Evolutionary conservation across 2,329 filamentous ascomycete species (phyloP), one percentile per base, ranked within the genome.

Genomic region (Aspergillus aculeatinus): DNA sequence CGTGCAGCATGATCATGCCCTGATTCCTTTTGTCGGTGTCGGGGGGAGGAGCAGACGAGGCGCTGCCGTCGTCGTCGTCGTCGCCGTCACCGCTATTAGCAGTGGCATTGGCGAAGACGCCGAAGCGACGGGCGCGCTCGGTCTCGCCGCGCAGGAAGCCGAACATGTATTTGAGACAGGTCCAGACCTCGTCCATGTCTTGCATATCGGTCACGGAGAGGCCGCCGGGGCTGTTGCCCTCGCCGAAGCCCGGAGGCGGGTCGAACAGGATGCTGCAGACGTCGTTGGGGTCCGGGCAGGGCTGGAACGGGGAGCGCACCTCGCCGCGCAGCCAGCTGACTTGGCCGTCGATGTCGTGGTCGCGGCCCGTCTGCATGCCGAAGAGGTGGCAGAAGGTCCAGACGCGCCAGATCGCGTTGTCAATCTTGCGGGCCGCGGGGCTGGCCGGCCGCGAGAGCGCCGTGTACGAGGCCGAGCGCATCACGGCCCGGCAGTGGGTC

Each of bases 311-410:
- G 48, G 35, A 55, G 16, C 25, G n/a, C 12, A 44, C n/a, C n/a
- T 56, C 52, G 16, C 58, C 52, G 1, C 55, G 51, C 7, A 61
- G 60, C 60, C 60, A 61, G 21, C 48, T 39, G 14, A 47, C 48
- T 16, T 61, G 60, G 12, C 60, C 55, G 27, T 51, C 35, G 2
- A 51, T 35, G 10, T 61, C 60, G 14, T 42, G 25, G 21, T 61
- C 60, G 14, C 56, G 51, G 21, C 39, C 60, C 12, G 57, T 59
- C 48, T 54, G 47, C 27, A 51, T 55, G 11, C 60, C 60, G 29
- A 61, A 59, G 1, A 61, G 48, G 27, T 50, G 52, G 42, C 60
- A 61, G 48, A 61, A 61, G 12, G 52, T 61, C 60, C 60, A 61
- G 19, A 61, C 48, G 11, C 60, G 55, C 56, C 56, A 61, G 51